phyloP scores from a whole-genome alignment of 129 eudicot species.

The Ambrosia artemisiifolia region DNA sequence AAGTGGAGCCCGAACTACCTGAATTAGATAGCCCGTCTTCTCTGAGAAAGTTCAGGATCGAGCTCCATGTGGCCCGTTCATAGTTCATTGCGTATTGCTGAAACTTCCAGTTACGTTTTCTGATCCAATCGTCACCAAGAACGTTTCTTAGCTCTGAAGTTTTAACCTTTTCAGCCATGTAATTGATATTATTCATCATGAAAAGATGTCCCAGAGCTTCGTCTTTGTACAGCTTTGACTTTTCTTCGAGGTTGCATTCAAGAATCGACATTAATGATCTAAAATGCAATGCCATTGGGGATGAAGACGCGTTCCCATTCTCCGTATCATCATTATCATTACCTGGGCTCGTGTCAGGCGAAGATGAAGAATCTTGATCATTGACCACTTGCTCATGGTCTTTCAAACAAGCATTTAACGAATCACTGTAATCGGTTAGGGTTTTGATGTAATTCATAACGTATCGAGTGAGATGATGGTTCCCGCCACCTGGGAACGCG shows the following conservation, averaged over 20 bases:
- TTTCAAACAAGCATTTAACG: constrained; percentile 56
- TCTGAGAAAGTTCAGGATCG: constrained; percentile 55
- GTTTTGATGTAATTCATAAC: constrained; percentile 82
- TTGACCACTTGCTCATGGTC: constrained; percentile 31
- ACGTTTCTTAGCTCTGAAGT: constrained; percentile 60
- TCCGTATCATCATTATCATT: constrained; percentile 37
- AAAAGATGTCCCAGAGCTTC: constrained; percentile 63
- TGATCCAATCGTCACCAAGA: constrained; percentile 84
- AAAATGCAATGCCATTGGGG: constrained; percentile 64
- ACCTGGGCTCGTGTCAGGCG: constrained; percentile 46
- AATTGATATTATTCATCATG: constrained; percentile 87
- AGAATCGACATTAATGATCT: constrained; percentile 51
- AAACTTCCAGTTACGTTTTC: constrained; percentile 73
- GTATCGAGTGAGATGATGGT: constrained; percentile 82
- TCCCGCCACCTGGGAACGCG: constrained; percentile 86
- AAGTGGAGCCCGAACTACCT: constrained; percentile 59
- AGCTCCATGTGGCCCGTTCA: constrained; percentile 90
- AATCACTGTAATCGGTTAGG: constrained; percentile 50
- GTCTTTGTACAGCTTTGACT: constrained; percentile 72
- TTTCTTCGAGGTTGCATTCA: constrained; percentile 69
- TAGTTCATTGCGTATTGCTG: constrained; percentile 84
- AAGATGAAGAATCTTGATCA: constrained; percentile 38
- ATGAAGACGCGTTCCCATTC: constrained; percentile 18
- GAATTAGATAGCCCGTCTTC: constrained; percentile 65
- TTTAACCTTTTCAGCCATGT: constrained; percentile 93